Evolutionary conservation across 139 green algal genomes (phyloP), one percentile per base, ranked within the genome.

Genomic region (Micromonas pusilla): DNA sequence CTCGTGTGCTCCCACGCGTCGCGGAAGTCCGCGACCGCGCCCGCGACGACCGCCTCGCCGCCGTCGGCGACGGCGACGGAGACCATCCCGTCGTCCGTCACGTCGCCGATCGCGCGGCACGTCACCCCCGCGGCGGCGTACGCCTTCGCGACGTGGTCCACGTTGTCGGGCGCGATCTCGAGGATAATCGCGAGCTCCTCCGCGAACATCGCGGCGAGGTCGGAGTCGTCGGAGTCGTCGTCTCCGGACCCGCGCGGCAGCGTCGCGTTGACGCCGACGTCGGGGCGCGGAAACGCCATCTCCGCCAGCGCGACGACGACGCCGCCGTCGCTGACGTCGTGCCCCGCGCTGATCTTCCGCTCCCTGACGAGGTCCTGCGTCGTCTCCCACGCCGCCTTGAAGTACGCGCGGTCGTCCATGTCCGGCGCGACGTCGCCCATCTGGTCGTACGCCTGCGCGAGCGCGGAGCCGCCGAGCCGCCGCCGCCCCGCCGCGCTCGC

Each of bases 181-280:
- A 99, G 76, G 63, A 98, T 81, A 67, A 98, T 85, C 19, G 95
- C 94, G 28, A 97, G 89, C 89, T 99, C 95, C 85, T 99, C 95
- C 0, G 94, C 89, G 84, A 97, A 98, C 2, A 98, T 88, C 3
- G 88, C 64, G 0, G 86, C 87, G 53, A 92, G 71, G 38, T 83
- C 75, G 62, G 81, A 82, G 20, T 62, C 36, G n/a, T n/a, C n/a
- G n/a, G n/a, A n/a, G n/a, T n/a, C n/a, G n/a, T 68, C 67, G 25
- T 60, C 23, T 6, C 6, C 25, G 6, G 28, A 9, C 9, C 20
- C 23, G 21, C 57, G n/a, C 1, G 66, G 45, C 60, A 79, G 57
- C 13, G 31, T 73, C 4, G 66, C 57, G 26, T 70, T n/a, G 21
- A 70, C 72, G 19, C 52, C 31, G 19, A 90, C 91, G 25, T 67